Percentiles rank a stretch among this genome's conserved stretches.
Evolutionary conservation across 2,329 filamentous ascomycete genomes (phyloP).

Genomic region (Sporothrix curviconia): DNA sequence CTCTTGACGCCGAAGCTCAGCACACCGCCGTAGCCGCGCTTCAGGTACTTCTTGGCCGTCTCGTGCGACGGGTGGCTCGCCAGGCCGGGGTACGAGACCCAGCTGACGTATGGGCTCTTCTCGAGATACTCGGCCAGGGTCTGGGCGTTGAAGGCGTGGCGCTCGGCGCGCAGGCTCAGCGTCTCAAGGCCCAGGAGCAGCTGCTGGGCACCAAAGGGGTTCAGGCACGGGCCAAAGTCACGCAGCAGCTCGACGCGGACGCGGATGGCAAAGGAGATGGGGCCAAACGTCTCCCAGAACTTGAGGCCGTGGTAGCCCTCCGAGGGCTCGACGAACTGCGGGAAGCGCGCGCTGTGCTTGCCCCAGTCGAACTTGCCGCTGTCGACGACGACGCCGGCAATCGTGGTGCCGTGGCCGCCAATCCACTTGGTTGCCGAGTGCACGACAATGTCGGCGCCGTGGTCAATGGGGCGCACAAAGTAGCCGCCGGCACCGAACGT

Average conservation of each 20-base stretch:
- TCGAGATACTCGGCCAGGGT: slow-evolving; percentile 77
- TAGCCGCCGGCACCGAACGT: slow-evolving; percentile 92
- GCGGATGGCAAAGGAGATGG: slow-evolving; percentile 74
- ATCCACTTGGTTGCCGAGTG: slow-evolving; percentile 98
- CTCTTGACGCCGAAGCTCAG: slow-evolving; percentile 92
- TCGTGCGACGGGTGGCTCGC: slow-evolving; percentile 74
- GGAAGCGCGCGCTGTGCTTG: slow-evolving; percentile 74
- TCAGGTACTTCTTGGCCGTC: slow-evolving; percentile 79
- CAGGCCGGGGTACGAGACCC: slow-evolving; percentile 91
- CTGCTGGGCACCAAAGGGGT: slow-evolving; percentile 89
- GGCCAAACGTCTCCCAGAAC: slow-evolving; percentile 89
- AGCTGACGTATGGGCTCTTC: slow-evolving; percentile 74
- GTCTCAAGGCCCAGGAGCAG: slow-evolving; percentile 86
- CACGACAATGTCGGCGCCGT: slow-evolving; percentile 88
- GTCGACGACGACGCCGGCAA: slow-evolving; percentile 80
- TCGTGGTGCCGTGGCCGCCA: slow-evolving; percentile 87
- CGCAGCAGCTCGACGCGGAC: slow-evolving; percentile 84
- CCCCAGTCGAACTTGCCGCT: slow-evolving; percentile 93
- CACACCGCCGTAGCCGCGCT: slow-evolving; percentile 79
- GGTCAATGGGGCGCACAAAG: slow-evolving; percentile 77
- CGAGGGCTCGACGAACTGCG: slow-evolving; percentile 82
- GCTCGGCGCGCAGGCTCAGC: slow-evolving; percentile 74
- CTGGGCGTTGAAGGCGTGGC: slow-evolving; percentile 79
- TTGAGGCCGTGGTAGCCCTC: slow-evolving; percentile 89
- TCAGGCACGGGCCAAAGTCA: slow-evolving; percentile 75